Conservation (phyloP, 202 grass and related monocot genomes). For the Panicum hallii region DNA sequence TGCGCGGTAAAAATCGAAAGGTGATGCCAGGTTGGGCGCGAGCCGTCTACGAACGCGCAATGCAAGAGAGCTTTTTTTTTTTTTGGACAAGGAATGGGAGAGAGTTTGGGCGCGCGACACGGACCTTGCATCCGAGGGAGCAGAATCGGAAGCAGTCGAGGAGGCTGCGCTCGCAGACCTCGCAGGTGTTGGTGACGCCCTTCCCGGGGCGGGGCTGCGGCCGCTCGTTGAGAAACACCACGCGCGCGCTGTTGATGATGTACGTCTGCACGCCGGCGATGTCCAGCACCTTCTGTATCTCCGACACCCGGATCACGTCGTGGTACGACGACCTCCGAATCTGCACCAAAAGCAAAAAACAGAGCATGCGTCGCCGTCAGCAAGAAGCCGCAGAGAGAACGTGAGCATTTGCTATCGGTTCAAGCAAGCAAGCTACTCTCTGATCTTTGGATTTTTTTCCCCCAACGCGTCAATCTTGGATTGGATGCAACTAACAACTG, state of each 20-base stretch:
- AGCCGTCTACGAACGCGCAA: background rate
- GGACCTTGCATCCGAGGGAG: slow-evolving; percentile 95
- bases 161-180: slow-evolving; percentile 81
- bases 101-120: background rate
- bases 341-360: slow-evolving; percentile 32
- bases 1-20: background rate
- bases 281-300: slow-evolving; percentile 90
- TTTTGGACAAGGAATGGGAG: background rate
- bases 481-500: too few relatives aligned
- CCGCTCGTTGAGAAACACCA: slow-evolving; percentile 94
- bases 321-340: slow-evolving; percentile 96
- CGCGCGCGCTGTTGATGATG: slow-evolving; percentile 93
- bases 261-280: slow-evolving; percentile 91
- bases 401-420: too few relatives aligned
- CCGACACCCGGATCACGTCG: slow-evolving; percentile 88
- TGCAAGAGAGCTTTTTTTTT: background rate
- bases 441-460: too few relatives aligned
- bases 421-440: too few relatives aligned
- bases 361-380: too few relatives aligned
- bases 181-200: slow-evolving; percentile 80
- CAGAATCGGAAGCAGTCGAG: slow-evolving; percentile 92
- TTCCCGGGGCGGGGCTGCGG: slow-evolving; percentile 85
- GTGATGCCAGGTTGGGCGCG: background rate
- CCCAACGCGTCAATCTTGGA: too few relatives aligned
- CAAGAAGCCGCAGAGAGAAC: too few relatives aligned